A percentile compares a stretch with the other conserved stretches of the same genome.
Evolutionary conservation across 768 basidiomycete genomes (phyloP).

Genomic region (Stropharia rugosoannulata): DNA sequence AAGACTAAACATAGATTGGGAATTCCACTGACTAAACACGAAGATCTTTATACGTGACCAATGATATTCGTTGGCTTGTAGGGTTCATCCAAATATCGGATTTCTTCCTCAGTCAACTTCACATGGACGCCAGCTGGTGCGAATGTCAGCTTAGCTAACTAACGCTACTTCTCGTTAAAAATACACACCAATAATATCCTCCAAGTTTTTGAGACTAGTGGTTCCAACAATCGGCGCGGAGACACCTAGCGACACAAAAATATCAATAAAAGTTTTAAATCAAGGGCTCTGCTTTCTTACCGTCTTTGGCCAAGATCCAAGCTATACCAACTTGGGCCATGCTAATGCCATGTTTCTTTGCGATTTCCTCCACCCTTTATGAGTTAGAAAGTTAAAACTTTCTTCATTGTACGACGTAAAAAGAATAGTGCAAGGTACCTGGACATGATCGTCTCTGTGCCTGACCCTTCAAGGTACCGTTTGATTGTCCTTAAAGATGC

Average conservation of each 20-base stretch:
- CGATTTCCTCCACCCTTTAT: slow-evolving; percentile 50
- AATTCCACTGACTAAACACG: not conserved
- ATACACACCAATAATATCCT: slow-evolving; percentile 47
- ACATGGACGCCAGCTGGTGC: slow-evolving; percentile 20
- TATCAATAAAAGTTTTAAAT: not conserved
- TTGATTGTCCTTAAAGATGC: slow-evolving; percentile 4
- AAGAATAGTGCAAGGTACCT: slow-evolving; percentile 24
- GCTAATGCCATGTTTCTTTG: slow-evolving; percentile 46
- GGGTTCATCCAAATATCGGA: slow-evolving; percentile 23
- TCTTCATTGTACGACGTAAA: not conserved
- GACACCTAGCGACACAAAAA: slow-evolving; percentile 28
- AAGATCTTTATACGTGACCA: slow-evolving; percentile 13
- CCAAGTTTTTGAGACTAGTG: slow-evolving; percentile 46
- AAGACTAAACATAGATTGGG: not conserved
- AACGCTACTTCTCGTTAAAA: not conserved
- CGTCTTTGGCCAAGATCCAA: slow-evolving; percentile 46
- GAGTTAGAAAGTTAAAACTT: not conserved
- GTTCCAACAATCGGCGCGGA: slow-evolving; percentile 59
- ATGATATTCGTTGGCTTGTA: slow-evolving; percentile 20
- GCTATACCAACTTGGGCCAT: slow-evolving; percentile 59
- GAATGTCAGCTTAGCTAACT: not conserved
- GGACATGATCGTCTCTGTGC: slow-evolving; percentile 34
- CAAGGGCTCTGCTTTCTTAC: slow-evolving; percentile 12
- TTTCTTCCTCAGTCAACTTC: slow-evolving; percentile 25
- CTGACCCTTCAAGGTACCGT: slow-evolving; percentile 21